Base-by-base conservation (phyloP, 139 green algal genomes). In the Volvox reticuliferus region DNA sequence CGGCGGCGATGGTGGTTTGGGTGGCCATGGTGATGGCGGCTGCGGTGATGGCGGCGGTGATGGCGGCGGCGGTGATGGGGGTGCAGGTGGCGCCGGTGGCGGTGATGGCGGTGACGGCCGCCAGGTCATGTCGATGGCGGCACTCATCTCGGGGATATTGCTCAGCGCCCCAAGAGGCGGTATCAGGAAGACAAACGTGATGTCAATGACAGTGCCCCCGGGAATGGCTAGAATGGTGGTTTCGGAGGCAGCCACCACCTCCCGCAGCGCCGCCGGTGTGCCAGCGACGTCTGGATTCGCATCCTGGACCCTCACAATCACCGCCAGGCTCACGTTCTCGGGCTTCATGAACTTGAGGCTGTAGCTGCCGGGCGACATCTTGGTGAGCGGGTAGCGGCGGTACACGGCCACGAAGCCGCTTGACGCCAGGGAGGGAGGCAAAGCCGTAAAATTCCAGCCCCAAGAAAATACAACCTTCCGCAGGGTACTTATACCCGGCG, bases 331-430 rank as follows among this genome's bases (percentile, higher is more conserved):
- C 12, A 83, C 73, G 12, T 28, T 37, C 12, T 50, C 20, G 50
- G 44, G 86, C 68, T 81, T 89, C 26, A 36, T 14, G 12, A 90
- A 44, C 37, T 12, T 30, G 20, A 90, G 33, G 26, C 0, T 28
- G 86, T 90, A 90, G 55, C 14, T 62, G 50, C 86, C 86, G 30
- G 86, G 73, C 3, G 6, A 18, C 86, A 90, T 61, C 20, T 21
- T 69, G 1, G 71, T 62, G 13, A 90, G 71, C 9, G 86, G 86
- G 55, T 84, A 90, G 86, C 86, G 86, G 35, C 86, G 86, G 50
- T 44, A 76, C 20, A 90, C 86, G n/a, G 86, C 86, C 50, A 90
- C 50, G 30, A 90, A 83, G n/a, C 86, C 86, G n/a, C 32, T 50
- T 44, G 30, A 13, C 20, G 86, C 20, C 1, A 90, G 86, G 50